Base-by-base conservation (phyloP, 2,329 filamentous ascomycete species). In the Venturia oleaginea region DNA sequence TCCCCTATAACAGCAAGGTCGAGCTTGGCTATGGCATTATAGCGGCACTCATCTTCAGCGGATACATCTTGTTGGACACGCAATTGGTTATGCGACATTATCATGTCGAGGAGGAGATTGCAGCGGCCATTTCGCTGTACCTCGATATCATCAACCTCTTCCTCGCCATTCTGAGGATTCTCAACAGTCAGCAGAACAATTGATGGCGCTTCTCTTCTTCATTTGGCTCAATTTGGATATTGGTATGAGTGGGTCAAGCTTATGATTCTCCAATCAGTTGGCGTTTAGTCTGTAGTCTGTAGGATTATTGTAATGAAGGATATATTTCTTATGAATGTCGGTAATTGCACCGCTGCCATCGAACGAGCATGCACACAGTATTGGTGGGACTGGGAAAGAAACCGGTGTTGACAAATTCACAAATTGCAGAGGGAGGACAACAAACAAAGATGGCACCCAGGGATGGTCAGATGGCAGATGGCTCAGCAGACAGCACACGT, bases 71-170 rank as follows among this genome's bases (percentile, higher is more conserved):
- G 59, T 91, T 97, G 59, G 94, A 99, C 74, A 99, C 94, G 0
- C 94, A 99, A 81, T 80, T 99, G 70, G 86, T 99, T 67, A 89
- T 99, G 85, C 86, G 92, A 72, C 90, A 96, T 76, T 94, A 97
- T 78, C 93, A 97, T 73, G 91, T 97, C 62, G 94, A 99, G 79
- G 93, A 97, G 83, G 92, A 97, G 81, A 97, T 97, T 74, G 92
- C 92, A 7, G 93, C 93, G 61, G 88, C 91, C 11, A 96, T 99
- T 76, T 94, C 90, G 73, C 83, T 99, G 60, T 99, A 99, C 76
- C 84, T 99, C 61, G 93, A 97, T 76, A 87, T 97, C 68, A 91
- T 97, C 81, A 99, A 99, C 83, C 78, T 99, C 69, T 99, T 99
- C 85, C 82, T 99, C 69, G 89, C 91, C 63, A 99, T 99, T 72